Base-by-base conservation (phyloP, 1,284 basidiomycete genomes). In the Tilletiopsis washingtonensis region DNA sequence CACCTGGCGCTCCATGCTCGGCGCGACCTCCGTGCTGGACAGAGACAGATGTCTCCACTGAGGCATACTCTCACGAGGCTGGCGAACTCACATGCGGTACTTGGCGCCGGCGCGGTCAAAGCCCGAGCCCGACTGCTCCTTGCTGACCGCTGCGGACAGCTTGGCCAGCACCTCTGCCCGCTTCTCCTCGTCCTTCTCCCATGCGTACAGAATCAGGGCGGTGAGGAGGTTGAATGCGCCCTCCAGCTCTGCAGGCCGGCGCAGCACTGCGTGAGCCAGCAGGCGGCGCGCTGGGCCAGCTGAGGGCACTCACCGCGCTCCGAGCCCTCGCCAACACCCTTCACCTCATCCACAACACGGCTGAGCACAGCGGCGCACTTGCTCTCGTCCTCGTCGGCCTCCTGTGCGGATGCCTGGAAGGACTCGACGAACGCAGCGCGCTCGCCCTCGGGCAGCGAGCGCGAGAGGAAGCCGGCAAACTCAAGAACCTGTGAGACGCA, bases 181-280 rank as follows among this genome's bases (percentile, higher is more conserved):
- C 17, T 56, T 46, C 4, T 54, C 49, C 4, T 51, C 44, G 21
- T 47, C 40, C n/a, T 21, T 29, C 34, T 34, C 29, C 27, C 49
- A 43, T 23, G 59, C 23, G 42, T 34, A n/a, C n/a, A n/a, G 12
- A 34, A 72, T 56, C 32, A 72, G 58, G 21, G 62, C 47, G 26
- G 54, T 49, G 42, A 71, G 49, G 12, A 72, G 53, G 51, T 72
- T 72, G 56, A 61, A 71, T 20, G 64, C 54, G 14, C 70, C 70
- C 45, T 72, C 70, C 21, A 72, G 48, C 43, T 72, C 64, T 54
- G 32, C 7, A 15, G 25, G 5, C 14, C 19, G 12, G 21, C 5
- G 40, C 14, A 44, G 20, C 5, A 15, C 4, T 48, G 23, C 6
- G 21, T 25, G 24, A 14, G 43, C 4, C 5, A 25, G 4, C n/a